Conservation (phyloP, 768 basidiomycete species). For the Russula compacta region DNA sequence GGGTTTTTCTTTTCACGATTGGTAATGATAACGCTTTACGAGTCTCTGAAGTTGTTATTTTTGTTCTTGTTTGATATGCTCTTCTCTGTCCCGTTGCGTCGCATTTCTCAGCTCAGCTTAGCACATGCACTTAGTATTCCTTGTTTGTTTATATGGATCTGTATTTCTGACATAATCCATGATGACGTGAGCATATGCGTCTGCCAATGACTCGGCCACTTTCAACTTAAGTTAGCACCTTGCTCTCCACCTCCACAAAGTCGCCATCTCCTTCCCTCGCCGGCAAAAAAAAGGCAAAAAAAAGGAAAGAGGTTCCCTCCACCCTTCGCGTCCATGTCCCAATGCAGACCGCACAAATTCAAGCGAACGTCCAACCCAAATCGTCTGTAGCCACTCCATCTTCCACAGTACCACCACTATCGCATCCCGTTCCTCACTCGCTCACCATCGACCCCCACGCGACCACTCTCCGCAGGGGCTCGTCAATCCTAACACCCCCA, state of each 20-base stretch:
- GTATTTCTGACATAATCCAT: constrained; percentile 3
- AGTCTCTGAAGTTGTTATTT: neutral
- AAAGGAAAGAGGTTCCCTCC: too few relatives aligned
- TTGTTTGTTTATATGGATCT: neutral
- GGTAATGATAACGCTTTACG: neutral
- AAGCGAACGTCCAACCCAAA: neutral
- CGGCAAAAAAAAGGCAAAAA: neutral
- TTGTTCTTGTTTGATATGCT: neutral
- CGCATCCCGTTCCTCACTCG: neutral
- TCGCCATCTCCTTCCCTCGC: too few relatives aligned
- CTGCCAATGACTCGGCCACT: neutral
- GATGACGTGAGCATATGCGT: neutral
- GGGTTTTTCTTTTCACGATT: neutral
- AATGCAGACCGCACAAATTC: neutral
- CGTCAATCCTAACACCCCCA: neutral
- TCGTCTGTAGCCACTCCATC: too few relatives aligned
- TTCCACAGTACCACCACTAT: neutral
- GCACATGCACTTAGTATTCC: neutral
- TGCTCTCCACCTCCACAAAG: too few relatives aligned
- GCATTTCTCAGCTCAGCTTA: neutral
- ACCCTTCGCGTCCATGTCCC: neutral
- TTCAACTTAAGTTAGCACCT: too few relatives aligned
- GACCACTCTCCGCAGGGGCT: neutral
- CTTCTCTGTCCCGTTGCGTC: neutral
- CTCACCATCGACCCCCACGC: neutral